A percentile compares a stretch with the other conserved stretches of the same genome.
These are phyloP conservation scores for Naganishia vishniacii DNA, from an alignment of 768 basidiomycete species.

Conservation along the genomic window DNA sequence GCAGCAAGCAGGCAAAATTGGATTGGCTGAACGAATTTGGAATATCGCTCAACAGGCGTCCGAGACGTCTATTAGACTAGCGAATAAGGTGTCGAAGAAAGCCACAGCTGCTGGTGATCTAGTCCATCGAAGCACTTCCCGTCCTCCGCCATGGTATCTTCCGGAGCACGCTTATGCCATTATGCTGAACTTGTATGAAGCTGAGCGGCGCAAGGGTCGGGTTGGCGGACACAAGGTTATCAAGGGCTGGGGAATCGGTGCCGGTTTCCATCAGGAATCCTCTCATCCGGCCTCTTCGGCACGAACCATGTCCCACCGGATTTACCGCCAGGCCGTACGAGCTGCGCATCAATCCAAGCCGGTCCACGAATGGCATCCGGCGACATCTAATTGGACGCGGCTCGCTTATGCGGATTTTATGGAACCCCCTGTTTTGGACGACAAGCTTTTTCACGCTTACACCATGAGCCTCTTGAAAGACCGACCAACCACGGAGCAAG, in stretches of 20 bases:
- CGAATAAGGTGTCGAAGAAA: neutral
- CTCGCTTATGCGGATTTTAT: constrained; percentile 8
- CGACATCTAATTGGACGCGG: constrained; percentile 3
- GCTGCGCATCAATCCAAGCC: neutral
- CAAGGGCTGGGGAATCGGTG: constrained; percentile 9
- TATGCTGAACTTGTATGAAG: constrained; percentile 15
- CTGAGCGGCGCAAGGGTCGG: constrained; percentile 3
- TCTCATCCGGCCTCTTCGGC: neutral
- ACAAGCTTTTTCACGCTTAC: constrained; percentile 17
- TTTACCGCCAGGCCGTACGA: neutral
- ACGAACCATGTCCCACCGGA: constrained; percentile 6
- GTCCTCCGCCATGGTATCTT: constrained; percentile 4
- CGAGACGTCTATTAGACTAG: neutral
- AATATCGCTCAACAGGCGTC: constrained; percentile 11
- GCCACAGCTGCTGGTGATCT: neutral
- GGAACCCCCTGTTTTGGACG: constrained; percentile 8
- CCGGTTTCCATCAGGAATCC: neutral
- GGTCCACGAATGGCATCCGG: neutral
- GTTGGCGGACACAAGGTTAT: neutral
- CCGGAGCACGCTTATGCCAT: constrained; percentile 14
- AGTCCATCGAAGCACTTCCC: neutral
- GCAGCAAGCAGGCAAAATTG: constrained; percentile 7
- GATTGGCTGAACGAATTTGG: neutral
- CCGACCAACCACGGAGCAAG: neutral
- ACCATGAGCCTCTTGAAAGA: neutral